A percentile compares a stretch with the other conserved stretches of the same genome.
Conservation (phyloP, 2,329 filamentous ascomycete species). For the Simplicillium aogashimaense region DNA sequence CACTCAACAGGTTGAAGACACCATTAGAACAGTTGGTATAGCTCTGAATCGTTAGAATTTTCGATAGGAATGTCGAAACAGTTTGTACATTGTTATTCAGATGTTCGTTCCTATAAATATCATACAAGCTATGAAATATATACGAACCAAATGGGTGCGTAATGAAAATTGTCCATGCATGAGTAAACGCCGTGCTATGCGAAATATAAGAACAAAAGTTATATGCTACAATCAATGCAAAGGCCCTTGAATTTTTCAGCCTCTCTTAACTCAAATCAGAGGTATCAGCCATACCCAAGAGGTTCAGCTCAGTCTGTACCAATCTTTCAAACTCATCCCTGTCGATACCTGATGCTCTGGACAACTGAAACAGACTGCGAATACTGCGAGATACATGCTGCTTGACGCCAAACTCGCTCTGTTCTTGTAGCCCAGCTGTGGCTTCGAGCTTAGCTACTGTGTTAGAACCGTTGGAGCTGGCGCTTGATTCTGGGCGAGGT, state of each 20-base stretch:
- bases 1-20: too few relatives aligned
- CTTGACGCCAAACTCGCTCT: slow-evolving; percentile 63
- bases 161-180: neutral
- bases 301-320: slow-evolving; percentile 61
- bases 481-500: slow-evolving; percentile 49
- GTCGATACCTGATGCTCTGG: slow-evolving; percentile 61
- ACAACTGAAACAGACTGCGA: slow-evolving; percentile 65
- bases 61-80: too few relatives aligned
- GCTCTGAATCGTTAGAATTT: too few relatives aligned
- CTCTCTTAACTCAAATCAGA: slow-evolving; percentile 33
- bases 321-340: slow-evolving; percentile 65
- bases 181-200: neutral
- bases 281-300: slow-evolving; percentile 42
- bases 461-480: slow-evolving; percentile 43
- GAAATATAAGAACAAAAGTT: neutral
- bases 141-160: too few relatives aligned
- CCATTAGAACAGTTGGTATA: too few relatives aligned
- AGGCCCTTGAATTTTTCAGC: slow-evolving; percentile 26
- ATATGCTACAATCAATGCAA: neutral
- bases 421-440: slow-evolving; percentile 44
- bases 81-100: too few relatives aligned
- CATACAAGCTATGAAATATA: too few relatives aligned
- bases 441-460: slow-evolving; percentile 54
- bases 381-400: slow-evolving; percentile 71
- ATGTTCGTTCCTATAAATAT: too few relatives aligned